Evolutionary conservation across 1,139 yeast genomes (phyloP).

Genomic region (Hyphopichia fennica): DNA sequence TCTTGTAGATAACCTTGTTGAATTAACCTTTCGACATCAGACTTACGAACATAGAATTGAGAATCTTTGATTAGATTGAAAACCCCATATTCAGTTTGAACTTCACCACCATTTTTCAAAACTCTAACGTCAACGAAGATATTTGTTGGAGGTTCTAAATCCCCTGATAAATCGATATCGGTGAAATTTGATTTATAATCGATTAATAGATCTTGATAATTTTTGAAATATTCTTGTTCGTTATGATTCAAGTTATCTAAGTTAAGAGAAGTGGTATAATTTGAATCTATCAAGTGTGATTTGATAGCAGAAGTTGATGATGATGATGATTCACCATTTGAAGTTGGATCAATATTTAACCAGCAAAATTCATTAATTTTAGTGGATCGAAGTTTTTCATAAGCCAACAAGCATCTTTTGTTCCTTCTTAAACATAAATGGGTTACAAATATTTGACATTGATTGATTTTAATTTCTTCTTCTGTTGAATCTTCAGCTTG

Average conservation of each 20-base stretch:
- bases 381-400: constrained; percentile 70
- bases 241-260: constrained; percentile 65
- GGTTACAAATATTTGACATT: constrained; percentile 80
- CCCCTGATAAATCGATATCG: constrained; percentile 87
- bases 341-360: constrained; percentile 49
- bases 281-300: constrained; percentile 9
- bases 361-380: constrained; percentile 72
- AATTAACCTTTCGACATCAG: constrained; percentile 89
- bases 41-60: constrained; percentile 89
- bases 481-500: constrained; percentile 14
- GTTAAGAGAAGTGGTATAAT: constrained; percentile 31
- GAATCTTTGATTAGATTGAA: constrained; percentile 93
- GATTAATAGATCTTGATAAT: constrained; percentile 69
- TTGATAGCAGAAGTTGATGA: constrained; percentile 5
- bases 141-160: constrained; percentile 85
- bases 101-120: constrained; percentile 92
- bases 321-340: constrained; percentile 9
- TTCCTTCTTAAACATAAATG: constrained; percentile 81
- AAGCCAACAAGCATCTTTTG: constrained; percentile 84
- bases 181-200: constrained; percentile 78
- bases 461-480: constrained; percentile 47
- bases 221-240: constrained; percentile 77
- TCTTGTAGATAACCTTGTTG: constrained; percentile 93
- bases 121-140: constrained; percentile 94
- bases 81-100: constrained; percentile 96